Evolutionary conservation across 192 early-diverging fungal genomes (phyloP), one percentile per base, ranked within the genome.

Genomic region (Entomortierella beljakovae): DNA sequence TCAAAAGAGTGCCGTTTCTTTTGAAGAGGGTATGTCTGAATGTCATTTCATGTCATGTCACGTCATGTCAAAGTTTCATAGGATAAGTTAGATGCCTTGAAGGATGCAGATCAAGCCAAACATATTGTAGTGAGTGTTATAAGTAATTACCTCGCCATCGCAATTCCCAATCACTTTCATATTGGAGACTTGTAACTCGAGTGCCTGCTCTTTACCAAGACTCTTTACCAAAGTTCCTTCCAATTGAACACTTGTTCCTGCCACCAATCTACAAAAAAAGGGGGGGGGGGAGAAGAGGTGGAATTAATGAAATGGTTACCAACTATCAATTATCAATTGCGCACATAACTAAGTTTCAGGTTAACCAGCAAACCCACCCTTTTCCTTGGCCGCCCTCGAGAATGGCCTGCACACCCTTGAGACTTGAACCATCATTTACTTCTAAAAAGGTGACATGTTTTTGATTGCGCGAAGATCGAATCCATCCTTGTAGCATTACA

Each of bases 11-110:
- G 91, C 40, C 86, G 83, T 58, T 94, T 93, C 82, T 97, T 97
- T 80, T 95, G 93, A 51, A 97, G 77, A 3, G 95, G 95, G 58
- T 95, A 97, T 18, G 88, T 80, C 88, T 93, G n/a, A n/a, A n/a
- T n/a, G n/a, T n/a, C n/a, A n/a, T n/a, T n/a, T n/a, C n/a, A n/a
- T n/a, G n/a, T n/a, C n/a, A n/a, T n/a, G n/a, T n/a, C n/a, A n/a
- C n/a, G n/a, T n/a, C n/a, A n/a, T n/a, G n/a, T n/a, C n/a, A n/a
- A n/a, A n/a, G n/a, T n/a, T n/a, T n/a, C n/a, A n/a, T n/a, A n/a
- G n/a, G n/a, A n/a, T n/a, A n/a, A n/a, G n/a, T n/a, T n/a, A n/a
- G n/a, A n/a, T 40, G 37, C 13, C 13, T 40, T 40, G 13, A 13
- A 6, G 37, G 20, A 46, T 20, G 43, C 15, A 46, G 20, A 46